Percentiles rank a stretch among this genome's conserved stretches.
phyloP scores from a whole-genome alignment of 768 basidiomycete species.

The Scleroderma citrinum region DNA sequence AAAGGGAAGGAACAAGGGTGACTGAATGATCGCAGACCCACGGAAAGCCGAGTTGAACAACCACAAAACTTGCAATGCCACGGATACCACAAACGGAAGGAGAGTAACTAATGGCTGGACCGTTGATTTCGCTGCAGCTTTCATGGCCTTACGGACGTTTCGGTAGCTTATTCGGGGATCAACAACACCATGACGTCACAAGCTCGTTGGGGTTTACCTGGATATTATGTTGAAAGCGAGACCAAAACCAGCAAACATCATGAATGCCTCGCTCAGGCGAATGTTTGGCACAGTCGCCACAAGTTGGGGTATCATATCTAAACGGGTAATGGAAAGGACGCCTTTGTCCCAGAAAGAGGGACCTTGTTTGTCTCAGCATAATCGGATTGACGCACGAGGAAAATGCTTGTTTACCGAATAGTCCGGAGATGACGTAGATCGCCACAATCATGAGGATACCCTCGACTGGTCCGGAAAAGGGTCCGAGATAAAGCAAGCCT shows the following conservation, averaged over 20 bases:
- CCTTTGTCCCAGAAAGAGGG: constrained; percentile 77
- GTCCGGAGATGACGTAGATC: constrained; percentile 74
- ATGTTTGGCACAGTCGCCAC: constrained; percentile 53
- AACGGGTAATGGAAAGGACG: constrained; percentile 50
- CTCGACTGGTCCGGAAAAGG: constrained; percentile 94
- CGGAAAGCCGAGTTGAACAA: constrained; percentile 59
- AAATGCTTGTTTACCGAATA: constrained; percentile 47
- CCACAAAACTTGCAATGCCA: constrained; percentile 75
- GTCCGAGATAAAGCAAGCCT: constrained; percentile 84
- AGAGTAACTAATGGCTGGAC: constrained; percentile 64
- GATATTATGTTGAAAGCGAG: constrained; percentile 76
- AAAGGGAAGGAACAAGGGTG: constrained; percentile 79
- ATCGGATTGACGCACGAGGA: neutral
- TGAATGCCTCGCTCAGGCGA: constrained; percentile 80
- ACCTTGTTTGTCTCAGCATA: constrained; percentile 38
- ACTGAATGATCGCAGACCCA: constrained; percentile 66
- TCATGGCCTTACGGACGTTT: constrained; percentile 70
- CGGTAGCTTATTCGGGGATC: constrained; percentile 46
- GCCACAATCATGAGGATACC: constrained; percentile 82
- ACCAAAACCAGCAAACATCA: constrained; percentile 68
- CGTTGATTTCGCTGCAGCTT: constrained; percentile 34
- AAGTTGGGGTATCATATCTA: constrained; percentile 48
- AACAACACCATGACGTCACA: neutral
- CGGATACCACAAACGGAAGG: constrained; percentile 72
- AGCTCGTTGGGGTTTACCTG: constrained; percentile 36